A percentile compares a stretch with the other conserved stretches of the same genome.
phyloP scores from a whole-genome alignment of 2,329 filamentous ascomycete species.

The Pseudogymnoascus sp. region DNA sequence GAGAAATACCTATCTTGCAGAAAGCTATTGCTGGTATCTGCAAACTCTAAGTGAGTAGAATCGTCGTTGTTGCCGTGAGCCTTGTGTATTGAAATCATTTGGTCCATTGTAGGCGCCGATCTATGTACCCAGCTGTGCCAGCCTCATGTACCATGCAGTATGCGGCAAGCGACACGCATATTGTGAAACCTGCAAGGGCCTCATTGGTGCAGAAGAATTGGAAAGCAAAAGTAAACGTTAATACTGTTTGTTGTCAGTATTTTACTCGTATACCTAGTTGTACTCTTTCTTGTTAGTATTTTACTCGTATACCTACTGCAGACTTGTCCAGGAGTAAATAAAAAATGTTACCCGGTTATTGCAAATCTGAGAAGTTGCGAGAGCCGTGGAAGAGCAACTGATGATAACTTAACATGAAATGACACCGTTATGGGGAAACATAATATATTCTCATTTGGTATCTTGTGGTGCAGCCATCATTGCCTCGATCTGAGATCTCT shows the following conservation, averaged over 20 bases:
- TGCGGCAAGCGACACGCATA: not conserved
- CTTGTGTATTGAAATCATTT: not conserved
- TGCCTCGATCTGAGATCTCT: slow-evolving; percentile 37
- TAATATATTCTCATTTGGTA: not conserved
- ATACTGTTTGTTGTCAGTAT: not conserved
- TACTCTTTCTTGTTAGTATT: too few relatives aligned
- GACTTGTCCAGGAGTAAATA: not conserved
- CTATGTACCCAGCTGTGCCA: too few relatives aligned
- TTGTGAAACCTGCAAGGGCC: not conserved
- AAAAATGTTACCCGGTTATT: not conserved
- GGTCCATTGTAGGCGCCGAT: not conserved
- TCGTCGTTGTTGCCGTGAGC: not conserved
- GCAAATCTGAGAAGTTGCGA: not conserved
- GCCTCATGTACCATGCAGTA: not conserved
- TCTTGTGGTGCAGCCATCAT: not conserved
- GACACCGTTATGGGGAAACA: not conserved
- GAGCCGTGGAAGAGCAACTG: not conserved
- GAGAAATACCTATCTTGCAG: not conserved
- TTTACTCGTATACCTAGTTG: not conserved
- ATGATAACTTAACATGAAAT: not conserved
- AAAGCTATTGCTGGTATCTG: not conserved
- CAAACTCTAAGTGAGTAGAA: not conserved
- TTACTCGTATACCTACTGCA: not conserved
- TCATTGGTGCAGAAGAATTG: not conserved
- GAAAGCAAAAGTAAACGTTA: not conserved